These are phyloP conservation scores for Aeschynomene evenia DNA, from an alignment of 306 rosid genomes.

Conservation along the genomic window DNA sequence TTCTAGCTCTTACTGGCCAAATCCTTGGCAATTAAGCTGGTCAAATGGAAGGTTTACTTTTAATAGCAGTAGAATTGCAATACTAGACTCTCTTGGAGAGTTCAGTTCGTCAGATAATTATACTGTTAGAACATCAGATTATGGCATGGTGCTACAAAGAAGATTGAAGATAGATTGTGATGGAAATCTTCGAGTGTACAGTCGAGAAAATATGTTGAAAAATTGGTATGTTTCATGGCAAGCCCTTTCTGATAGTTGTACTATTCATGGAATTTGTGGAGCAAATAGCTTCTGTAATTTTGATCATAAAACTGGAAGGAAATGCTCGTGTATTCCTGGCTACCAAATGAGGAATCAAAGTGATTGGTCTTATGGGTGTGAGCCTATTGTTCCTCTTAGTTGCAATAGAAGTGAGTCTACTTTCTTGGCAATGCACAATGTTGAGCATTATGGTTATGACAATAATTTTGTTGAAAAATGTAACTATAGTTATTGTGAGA, in stretches of 20 bases:
- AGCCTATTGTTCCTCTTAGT: conserved; percentile 31
- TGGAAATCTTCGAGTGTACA: conserved; percentile 39
- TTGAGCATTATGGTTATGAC: conserved; percentile 44
- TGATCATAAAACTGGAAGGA: conserved; percentile 18
- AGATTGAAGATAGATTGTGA: conserved; percentile 33
- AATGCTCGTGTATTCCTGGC: conserved; percentile 36
- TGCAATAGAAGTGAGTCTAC: conserved; percentile 15
- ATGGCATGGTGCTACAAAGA: conserved; percentile 30
- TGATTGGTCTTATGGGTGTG: conserved; percentile 50
- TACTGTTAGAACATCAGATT: conserved; percentile 10
- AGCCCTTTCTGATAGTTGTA: not conserved
- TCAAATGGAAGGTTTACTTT: not conserved
- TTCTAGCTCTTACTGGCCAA: conserved; percentile 33
- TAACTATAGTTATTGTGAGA: conserved; percentile 21
- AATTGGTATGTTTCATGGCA: conserved; percentile 42
- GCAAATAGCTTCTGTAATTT: conserved; percentile 27
- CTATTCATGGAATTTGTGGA: conserved; percentile 41
- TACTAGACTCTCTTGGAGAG: not conserved
- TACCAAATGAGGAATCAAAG: conserved; percentile 1
- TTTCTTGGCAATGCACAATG: not conserved
- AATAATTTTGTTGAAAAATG: not conserved
- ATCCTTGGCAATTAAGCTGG: not conserved
- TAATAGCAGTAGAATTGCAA: conserved; percentile 19
- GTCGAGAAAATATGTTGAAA: not conserved
- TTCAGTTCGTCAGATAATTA: conserved; percentile 23